These are phyloP conservation scores for Aspergillus glaucus DNA, from an alignment of 2,329 filamentous ascomycete genomes.

Conservation along the genomic window DNA sequence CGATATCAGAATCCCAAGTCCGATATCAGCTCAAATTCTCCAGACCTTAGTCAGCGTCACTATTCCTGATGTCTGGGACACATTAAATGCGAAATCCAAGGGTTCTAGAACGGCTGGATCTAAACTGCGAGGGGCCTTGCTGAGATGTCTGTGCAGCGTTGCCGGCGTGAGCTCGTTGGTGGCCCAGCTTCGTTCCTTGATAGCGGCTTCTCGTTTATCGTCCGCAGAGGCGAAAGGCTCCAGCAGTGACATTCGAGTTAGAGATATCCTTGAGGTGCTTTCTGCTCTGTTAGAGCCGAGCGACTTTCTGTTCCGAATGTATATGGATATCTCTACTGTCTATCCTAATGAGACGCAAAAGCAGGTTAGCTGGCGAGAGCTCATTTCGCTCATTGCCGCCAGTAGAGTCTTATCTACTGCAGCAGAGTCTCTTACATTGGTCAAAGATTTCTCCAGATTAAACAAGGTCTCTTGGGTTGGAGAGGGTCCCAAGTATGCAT, in stretches of 20 bases:
- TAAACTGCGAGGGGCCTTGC: conserved; percentile 42
- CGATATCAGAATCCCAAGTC: conserved; percentile 57
- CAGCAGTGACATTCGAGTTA: conserved; percentile 25
- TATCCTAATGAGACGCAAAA: conserved; percentile 39
- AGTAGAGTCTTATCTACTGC: conserved; percentile 53
- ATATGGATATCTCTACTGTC: conserved; percentile 38
- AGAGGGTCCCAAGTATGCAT: conserved; percentile 57
- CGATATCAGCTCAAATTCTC: conserved; percentile 67
- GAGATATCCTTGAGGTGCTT: conserved; percentile 31
- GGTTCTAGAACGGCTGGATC: conserved; percentile 7
- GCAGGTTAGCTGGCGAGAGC: conserved; percentile 58
- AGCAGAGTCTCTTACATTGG: conserved; percentile 48
- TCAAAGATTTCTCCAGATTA: conserved; percentile 22
- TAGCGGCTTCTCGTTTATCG: conserved; percentile 27
- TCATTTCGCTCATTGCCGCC: conserved; percentile 52
- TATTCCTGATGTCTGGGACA: conserved; percentile 74
- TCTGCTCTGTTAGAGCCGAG: conserved; percentile 39
- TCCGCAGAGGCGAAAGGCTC: conserved; percentile 28
- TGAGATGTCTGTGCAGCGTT: conserved; percentile 64
- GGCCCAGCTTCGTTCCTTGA: conserved; percentile 59
- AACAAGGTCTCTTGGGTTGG: conserved; percentile 53
- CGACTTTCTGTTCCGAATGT: conserved; percentile 39
- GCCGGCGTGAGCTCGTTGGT: conserved; percentile 72
- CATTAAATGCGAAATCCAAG: conserved; percentile 39
- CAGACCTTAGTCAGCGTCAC: conserved; percentile 68